phyloP scores from a whole-genome alignment of 2,329 filamentous ascomycete species.

The Madurella fahalii region DNA sequence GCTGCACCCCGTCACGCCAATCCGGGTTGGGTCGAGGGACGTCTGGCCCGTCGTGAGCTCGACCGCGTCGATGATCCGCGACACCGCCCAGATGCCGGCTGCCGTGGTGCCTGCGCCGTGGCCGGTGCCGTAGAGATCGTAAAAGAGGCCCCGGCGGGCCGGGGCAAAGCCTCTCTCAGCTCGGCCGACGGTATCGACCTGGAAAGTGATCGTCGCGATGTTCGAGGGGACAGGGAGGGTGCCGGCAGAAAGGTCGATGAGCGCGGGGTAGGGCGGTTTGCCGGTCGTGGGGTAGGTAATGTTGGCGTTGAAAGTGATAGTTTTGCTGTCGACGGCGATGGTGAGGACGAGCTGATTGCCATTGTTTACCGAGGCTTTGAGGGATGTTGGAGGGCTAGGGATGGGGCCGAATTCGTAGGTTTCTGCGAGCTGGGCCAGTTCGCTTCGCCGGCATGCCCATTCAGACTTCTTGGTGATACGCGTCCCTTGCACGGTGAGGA shows the following conservation, averaged over 20 bases:
- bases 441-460: neutral
- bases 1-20: slow-evolving; percentile 57
- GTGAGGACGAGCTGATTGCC: neutral
- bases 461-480: neutral
- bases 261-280: neutral
- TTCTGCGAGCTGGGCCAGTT: neutral
- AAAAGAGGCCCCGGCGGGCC: slow-evolving; percentile 37
- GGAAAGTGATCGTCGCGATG: neutral
- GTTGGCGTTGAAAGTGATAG: neutral
- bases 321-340: neutral
- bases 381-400: neutral
- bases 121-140: slow-evolving; percentile 49
- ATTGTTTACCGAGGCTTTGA: neutral
- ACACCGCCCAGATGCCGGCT: slow-evolving; percentile 58
- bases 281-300: neutral
- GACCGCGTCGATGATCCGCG: slow-evolving; percentile 54
- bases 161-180: neutral
- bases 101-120: slow-evolving; percentile 52
- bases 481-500: neutral
- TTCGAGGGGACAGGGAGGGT: neutral
- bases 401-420: neutral
- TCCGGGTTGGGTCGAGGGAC: slow-evolving; percentile 40
- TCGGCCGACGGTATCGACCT: neutral
- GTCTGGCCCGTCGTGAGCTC: slow-evolving; percentile 38
- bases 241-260: neutral